These are phyloP conservation scores for Paramecium primaurelia DNA, from an alignment of 73 alveolate genomes.

Conservation along the genomic window DNA sequence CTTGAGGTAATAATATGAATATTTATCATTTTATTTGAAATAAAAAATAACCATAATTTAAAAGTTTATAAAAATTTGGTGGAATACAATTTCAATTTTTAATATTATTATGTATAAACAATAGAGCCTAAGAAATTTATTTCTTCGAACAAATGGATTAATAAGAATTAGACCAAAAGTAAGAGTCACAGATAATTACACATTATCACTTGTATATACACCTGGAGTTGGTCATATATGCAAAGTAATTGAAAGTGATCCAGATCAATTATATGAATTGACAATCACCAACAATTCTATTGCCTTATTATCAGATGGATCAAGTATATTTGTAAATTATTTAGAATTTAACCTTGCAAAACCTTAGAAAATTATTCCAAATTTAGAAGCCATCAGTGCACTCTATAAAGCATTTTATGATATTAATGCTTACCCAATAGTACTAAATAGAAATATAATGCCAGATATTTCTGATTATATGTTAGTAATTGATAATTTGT, in stretches of 20 bases:
- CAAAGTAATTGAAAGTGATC: conserved; percentile 73
- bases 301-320: conserved; percentile 66
- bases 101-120: not conserved
- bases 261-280: conserved; percentile 69
- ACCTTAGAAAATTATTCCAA: conserved; percentile 64
- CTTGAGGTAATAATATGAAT: too few species aligned
- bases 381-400: conserved; percentile 66
- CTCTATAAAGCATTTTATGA: conserved; percentile 66
- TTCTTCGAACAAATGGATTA: not conserved
- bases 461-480: conserved; percentile 52
- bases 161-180: conserved; percentile 1
- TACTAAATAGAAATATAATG: conserved; percentile 50
- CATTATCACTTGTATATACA: conserved; percentile 78
- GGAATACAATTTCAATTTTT: not conserved
- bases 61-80: not conserved
- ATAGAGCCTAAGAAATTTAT: not conserved
- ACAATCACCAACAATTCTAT: conserved; percentile 56
- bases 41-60: not conserved
- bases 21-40: not conserved
- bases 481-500: conserved; percentile 60
- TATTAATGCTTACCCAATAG: conserved; percentile 76
- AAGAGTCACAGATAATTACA: conserved; percentile 35
- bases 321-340: conserved; percentile 1
- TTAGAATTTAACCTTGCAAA: not conserved
- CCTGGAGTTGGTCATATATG: conserved; percentile 94